Evolutionary conservation across 2,329 filamentous ascomycete species (phyloP).

Genomic region (Helicocarpus griseus): DNA sequence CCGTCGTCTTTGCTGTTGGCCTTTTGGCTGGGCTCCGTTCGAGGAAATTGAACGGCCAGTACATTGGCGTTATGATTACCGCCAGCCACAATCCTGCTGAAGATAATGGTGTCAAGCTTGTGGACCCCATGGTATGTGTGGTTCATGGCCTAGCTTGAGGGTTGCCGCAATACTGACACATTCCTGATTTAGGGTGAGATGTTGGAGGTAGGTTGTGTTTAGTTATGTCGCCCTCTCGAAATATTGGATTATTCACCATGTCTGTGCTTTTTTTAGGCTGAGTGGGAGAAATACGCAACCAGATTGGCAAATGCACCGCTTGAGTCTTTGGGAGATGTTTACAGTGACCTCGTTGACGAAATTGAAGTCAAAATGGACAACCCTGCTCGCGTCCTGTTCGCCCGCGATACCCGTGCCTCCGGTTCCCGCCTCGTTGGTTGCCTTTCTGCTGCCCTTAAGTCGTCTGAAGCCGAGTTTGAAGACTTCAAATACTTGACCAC

Average conservation of each 20-base stretch:
- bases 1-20: conserved; percentile 85
- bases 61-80: conserved; percentile 94
- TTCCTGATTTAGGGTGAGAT: conserved; percentile 62
- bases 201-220: conserved; percentile 58
- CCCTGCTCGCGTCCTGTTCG: conserved; percentile 75
- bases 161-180: not conserved
- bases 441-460: conserved; percentile 68
- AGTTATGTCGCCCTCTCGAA: conserved; percentile 6
- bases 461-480: conserved; percentile 61
- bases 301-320: conserved; percentile 73
- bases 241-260: conserved; percentile 2
- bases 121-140: conserved; percentile 71
- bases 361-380: conserved; percentile 64
- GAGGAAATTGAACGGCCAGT: conserved; percentile 77
- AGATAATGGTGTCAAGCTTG: conserved; percentile 90
- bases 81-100: conserved; percentile 84
- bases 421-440: conserved; percentile 74
- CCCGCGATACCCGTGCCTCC: conserved; percentile 85
- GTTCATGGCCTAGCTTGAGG: conserved; percentile 2
- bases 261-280: conserved; percentile 38
- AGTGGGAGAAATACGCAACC: conserved; percentile 87
- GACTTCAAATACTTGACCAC: conserved; percentile 92
- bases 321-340: conserved; percentile 67
- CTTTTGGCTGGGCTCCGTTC: conserved; percentile 81
- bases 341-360: conserved; percentile 63